These are phyloP conservation scores for Solanum corneliomulleri DNA, from an alignment of 257 asterid species.

Conservation along the genomic window DNA sequence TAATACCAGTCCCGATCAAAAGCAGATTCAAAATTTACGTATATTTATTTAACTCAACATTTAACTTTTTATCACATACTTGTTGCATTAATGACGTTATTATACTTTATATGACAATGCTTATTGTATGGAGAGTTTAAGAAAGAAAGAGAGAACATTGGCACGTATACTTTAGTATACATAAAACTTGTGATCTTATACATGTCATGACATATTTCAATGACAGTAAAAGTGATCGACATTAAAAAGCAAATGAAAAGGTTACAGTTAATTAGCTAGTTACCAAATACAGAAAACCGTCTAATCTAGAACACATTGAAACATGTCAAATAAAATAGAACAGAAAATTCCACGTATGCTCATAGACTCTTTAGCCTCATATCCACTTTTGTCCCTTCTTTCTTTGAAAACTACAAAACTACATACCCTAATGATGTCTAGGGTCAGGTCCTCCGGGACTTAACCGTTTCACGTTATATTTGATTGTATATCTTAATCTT, in stretches of 20 bases:
- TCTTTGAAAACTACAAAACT: background rate
- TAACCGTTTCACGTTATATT: background rate
- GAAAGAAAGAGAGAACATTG: background rate
- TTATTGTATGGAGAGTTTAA: background rate
- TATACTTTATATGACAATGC: background rate
- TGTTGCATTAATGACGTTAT: background rate
- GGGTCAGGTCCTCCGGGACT: slow-evolving; percentile 4
- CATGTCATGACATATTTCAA: background rate
- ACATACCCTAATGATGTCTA: background rate
- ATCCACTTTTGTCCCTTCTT: background rate
- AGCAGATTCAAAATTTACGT: background rate
- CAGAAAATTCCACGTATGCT: background rate
- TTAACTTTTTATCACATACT: fast-evolving
- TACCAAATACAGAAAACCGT: background rate
- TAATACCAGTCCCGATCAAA: background rate
- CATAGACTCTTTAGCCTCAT: background rate
- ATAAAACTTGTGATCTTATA: background rate
- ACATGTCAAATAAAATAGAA: background rate
- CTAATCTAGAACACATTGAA: background rate
- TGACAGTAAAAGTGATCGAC: background rate
- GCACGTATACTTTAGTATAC: background rate
- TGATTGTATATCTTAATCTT: background rate
- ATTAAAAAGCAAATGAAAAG: background rate
- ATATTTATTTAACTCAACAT: background rate
- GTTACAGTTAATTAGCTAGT: background rate